phyloP scores from a whole-genome alignment of 352 stramenopile genomes.

The Saprolegnia diclina region DNA sequence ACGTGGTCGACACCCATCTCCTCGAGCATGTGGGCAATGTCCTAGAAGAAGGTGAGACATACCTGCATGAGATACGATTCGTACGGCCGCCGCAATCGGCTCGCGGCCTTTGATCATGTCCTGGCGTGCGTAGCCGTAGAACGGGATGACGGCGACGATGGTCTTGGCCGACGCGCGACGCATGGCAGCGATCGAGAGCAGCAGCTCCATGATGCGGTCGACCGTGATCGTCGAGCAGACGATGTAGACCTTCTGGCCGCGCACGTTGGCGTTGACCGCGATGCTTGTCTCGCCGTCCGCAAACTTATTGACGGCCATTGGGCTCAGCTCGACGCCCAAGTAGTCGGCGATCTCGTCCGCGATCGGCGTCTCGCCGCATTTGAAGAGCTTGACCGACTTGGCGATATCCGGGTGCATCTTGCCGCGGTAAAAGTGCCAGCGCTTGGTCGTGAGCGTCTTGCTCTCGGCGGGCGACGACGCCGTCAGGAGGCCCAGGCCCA shows the following conservation, averaged over 20 bases:
- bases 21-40: conserved; percentile 83
- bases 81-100: conserved; percentile 67
- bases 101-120: conserved; percentile 81
- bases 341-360: conserved; percentile 79
- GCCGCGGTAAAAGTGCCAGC: conserved; percentile 86
- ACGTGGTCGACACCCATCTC: conserved; percentile 87
- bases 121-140: conserved; percentile 82
- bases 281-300: conserved; percentile 81
- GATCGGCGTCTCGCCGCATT: conserved; percentile 80
- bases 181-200: conserved; percentile 81
- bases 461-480: background rate
- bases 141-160: conserved; percentile 83
- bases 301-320: conserved; percentile 78
- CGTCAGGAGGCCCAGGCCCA: background rate
- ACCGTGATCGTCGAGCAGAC: conserved; percentile 82
- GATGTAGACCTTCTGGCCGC: conserved; percentile 80
- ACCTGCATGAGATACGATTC: conserved; percentile 1
- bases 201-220: conserved; percentile 77
- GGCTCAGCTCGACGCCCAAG: conserved; percentile 69
- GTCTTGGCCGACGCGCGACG: conserved; percentile 76
- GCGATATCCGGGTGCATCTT: conserved; percentile 76
- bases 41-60: conserved; percentile 32
- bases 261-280: conserved; percentile 66
- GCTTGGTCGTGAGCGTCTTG: conserved; percentile 52
- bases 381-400: conserved; percentile 87